Evolutionary conservation across 441 rosid genomes (phyloP).

Genomic region (Mallotus japonicus): DNA sequence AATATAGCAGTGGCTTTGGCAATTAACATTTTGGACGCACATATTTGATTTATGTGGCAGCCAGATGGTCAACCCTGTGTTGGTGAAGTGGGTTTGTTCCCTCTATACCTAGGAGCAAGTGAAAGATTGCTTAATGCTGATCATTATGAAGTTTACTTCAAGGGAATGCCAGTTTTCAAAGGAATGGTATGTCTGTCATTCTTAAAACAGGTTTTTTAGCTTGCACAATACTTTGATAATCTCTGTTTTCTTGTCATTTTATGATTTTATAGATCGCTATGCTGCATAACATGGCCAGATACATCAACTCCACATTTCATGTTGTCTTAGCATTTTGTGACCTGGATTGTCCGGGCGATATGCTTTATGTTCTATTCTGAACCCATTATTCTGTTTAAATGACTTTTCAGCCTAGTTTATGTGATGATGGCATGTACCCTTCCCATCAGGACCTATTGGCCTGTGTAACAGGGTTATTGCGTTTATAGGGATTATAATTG

Average conservation of each 20-base stretch:
- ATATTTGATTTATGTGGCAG: constrained; percentile 37
- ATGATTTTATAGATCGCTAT: too few relatives aligned
- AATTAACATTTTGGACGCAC: background rate
- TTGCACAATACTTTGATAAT: too few relatives aligned
- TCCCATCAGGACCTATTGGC: background rate
- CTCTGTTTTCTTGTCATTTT: too few relatives aligned
- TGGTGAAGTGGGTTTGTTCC: constrained; percentile 81
- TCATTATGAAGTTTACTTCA: constrained; percentile 66
- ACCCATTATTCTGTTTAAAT: background rate
- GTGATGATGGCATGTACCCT: background rate
- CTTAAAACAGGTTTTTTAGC: too few relatives aligned
- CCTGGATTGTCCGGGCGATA: background rate
- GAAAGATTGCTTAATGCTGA: constrained; percentile 81
- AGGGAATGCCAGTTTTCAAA: constrained; percentile 71
- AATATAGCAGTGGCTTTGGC: background rate
- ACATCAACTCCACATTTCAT: background rate
- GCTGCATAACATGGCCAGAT: background rate
- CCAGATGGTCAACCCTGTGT: constrained; percentile 69
- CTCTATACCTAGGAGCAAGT: constrained; percentile 65
- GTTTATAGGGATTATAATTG: background rate
- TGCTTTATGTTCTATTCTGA: background rate
- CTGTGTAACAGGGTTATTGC: too few relatives aligned
- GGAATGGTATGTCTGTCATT: constrained; percentile 49
- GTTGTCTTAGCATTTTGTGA: constrained; percentile 2
- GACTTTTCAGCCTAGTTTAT: background rate